Conservation (phyloP, 164 flowering plant species). For the Amborella trichopoda region DNA sequence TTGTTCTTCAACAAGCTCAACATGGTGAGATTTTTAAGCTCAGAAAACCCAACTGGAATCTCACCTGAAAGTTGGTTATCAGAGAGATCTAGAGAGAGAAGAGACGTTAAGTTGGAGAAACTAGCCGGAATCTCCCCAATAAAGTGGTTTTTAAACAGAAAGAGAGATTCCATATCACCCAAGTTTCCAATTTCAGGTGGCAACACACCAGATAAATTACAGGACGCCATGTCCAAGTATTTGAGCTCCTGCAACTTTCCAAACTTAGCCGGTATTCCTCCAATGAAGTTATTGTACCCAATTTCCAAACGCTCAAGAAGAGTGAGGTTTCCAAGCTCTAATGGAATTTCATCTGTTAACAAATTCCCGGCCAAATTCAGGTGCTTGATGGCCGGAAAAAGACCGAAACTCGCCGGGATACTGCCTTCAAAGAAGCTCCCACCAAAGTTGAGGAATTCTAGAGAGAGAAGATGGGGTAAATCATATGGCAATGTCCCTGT, state of each 20-base stretch:
- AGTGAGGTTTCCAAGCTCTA: constrained; percentile 29
- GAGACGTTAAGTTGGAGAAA: constrained; percentile 16
- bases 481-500: constrained; percentile 57
- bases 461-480: constrained; percentile 25
- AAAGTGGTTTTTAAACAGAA: constrained; percentile 54
- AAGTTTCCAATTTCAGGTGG: constrained; percentile 42
- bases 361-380: constrained; percentile 60
- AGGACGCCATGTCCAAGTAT: constrained; percentile 50
- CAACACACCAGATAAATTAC: constrained; percentile 46
- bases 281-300: constrained; percentile 55
- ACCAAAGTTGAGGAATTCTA: constrained; percentile 68
- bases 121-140: constrained; percentile 56
- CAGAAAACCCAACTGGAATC: constrained; percentile 36
- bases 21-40: constrained; percentile 26
- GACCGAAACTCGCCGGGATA: constrained; percentile 49
- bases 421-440: constrained; percentile 81
- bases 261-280: constrained; percentile 37
- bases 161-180: constrained; percentile 31
- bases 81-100: constrained; percentile 59
- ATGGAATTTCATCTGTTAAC: constrained; percentile 49
- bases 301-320: constrained; percentile 60
- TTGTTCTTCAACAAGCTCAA: constrained; percentile 47
- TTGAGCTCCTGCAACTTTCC: constrained; percentile 29
- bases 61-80: constrained; percentile 50
- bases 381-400: constrained; percentile 30